Evolutionary conservation across 176 grass and related monocot genomes (phyloP).

Genomic region (Ananas comosus): DNA sequence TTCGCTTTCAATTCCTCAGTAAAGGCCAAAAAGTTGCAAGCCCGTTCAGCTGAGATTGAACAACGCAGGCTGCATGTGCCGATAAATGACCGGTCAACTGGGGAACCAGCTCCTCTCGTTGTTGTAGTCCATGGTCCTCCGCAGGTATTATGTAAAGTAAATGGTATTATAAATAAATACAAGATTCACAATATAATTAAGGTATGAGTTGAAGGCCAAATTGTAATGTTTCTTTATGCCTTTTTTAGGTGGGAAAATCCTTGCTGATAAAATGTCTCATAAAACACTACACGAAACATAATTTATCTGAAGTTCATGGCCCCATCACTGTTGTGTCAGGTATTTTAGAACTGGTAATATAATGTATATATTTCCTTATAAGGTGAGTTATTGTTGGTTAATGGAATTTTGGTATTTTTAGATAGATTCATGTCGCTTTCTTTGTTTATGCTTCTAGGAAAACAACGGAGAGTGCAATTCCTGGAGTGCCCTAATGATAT

Average conservation of each 20-base stretch:
- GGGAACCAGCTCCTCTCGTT: slow-evolving; percentile 81
- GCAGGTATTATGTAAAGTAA: slow-evolving; percentile 30
- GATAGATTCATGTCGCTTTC: not conserved
- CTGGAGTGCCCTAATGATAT: slow-evolving; percentile 96
- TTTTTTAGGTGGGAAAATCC: slow-evolving; percentile 79
- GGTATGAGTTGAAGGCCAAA: not conserved
- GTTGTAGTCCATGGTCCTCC: slow-evolving; percentile 98
- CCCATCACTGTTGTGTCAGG: slow-evolving; percentile 96
- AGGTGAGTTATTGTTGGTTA: too few relatives aligned
- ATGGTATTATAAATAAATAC: not conserved
- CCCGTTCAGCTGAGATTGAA: slow-evolving; percentile 72
- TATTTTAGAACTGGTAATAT: slow-evolving; percentile 5
- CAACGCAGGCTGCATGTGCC: slow-evolving; percentile 77
- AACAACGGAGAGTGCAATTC: slow-evolving; percentile 84
- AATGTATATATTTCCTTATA: not conserved
- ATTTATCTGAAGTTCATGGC: slow-evolving; percentile 71
- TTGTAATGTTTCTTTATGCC: not conserved
- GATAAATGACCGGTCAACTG: slow-evolving; percentile 64
- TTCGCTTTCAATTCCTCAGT: slow-evolving; percentile 83
- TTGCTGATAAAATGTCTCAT: slow-evolving; percentile 89
- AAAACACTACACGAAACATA: slow-evolving; percentile 93
- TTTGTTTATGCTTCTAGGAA: slow-evolving; percentile 45
- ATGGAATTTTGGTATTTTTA: too few relatives aligned
- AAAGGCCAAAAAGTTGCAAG: slow-evolving; percentile 75
- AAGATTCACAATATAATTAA: not conserved